These are phyloP conservation scores for Trypanosoma theileri DNA, from an alignment of 208 protist species.

Conservation along the genomic window DNA sequence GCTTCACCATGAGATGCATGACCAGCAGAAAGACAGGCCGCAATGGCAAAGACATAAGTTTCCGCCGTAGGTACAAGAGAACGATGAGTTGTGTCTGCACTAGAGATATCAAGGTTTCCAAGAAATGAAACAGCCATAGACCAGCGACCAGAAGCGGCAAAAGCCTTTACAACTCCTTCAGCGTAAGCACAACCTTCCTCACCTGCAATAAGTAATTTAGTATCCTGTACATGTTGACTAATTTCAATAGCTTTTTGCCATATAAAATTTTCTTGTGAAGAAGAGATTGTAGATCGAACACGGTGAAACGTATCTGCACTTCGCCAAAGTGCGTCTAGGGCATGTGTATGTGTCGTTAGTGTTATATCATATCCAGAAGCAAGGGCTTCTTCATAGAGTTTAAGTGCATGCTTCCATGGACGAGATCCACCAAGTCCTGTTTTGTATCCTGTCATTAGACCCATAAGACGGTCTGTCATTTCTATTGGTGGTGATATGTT, in stretches of 20 bases:
- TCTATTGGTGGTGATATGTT: conserved; percentile 47
- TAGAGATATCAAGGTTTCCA: conserved; percentile 40
- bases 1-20: conserved; percentile 55
- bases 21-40: conserved; percentile 53
- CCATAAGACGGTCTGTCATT: conserved; percentile 72
- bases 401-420: conserved; percentile 59
- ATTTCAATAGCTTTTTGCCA: conserved; percentile 39
- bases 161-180: conserved; percentile 70
- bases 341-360: conserved; percentile 62
- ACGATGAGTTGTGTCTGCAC: conserved; percentile 39
- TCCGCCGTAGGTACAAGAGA: conserved; percentile 76
- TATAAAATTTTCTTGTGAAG: conserved; percentile 30
- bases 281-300: conserved; percentile 27
- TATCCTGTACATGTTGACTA: conserved; percentile 31
- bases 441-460: conserved; percentile 76
- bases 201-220: conserved; percentile 36
- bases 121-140: conserved; percentile 57
- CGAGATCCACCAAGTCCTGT: conserved; percentile 66
- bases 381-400: conserved; percentile 48
- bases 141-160: conserved; percentile 52
- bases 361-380: conserved; percentile 55
- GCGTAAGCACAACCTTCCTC: conserved; percentile 78
- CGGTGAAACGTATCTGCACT: conserved; percentile 62
- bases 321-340: conserved; percentile 84
- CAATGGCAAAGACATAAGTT: conserved; percentile 70